A percentile compares a stretch with the other conserved stretches of the same genome.
Evolutionary conservation across 2,329 filamentous ascomycete genomes (phyloP).

Genomic region (Arthrobotrys iridis): DNA sequence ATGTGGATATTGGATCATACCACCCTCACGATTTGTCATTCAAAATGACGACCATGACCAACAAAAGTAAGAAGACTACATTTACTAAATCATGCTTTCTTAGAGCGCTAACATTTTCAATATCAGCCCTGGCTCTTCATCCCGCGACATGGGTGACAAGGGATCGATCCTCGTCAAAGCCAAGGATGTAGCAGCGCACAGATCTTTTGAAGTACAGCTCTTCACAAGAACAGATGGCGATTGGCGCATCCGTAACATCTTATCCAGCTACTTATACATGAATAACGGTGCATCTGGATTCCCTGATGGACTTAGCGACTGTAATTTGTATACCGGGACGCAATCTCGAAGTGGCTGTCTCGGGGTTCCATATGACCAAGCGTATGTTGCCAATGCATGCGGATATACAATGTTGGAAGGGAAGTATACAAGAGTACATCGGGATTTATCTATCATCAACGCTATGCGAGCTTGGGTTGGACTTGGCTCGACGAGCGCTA

Average conservation of each 20-base stretch:
- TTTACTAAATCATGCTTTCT: slow-evolving; percentile 1
- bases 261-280: slow-evolving; percentile 58
- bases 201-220: slow-evolving; percentile 58
- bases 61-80: slow-evolving; percentile 54
- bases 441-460: slow-evolving; percentile 59
- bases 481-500: slow-evolving; percentile 56
- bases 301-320: slow-evolving; percentile 58
- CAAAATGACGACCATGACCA: slow-evolving; percentile 60
- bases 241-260: slow-evolving; percentile 59
- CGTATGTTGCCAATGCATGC: slow-evolving; percentile 57
- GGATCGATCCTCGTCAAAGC: slow-evolving; percentile 59
- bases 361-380: slow-evolving; percentile 58
- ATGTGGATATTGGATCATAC: slow-evolving; percentile 57
- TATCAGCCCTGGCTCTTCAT: slow-evolving; percentile 56
- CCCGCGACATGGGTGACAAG: slow-evolving; percentile 58
- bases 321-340: slow-evolving; percentile 57
- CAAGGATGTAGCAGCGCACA: slow-evolving; percentile 58
- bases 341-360: slow-evolving; percentile 55
- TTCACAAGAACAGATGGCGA: slow-evolving; percentile 59
- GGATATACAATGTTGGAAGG: slow-evolving; percentile 57
- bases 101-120: not conserved
- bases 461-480: slow-evolving; percentile 59
- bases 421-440: slow-evolving; percentile 58
- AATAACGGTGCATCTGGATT: slow-evolving; percentile 57
- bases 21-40: slow-evolving; percentile 58